Evolutionary conservation across 1,284 basidiomycete genomes (phyloP).

Genomic region (Ganoderma sinense): DNA sequence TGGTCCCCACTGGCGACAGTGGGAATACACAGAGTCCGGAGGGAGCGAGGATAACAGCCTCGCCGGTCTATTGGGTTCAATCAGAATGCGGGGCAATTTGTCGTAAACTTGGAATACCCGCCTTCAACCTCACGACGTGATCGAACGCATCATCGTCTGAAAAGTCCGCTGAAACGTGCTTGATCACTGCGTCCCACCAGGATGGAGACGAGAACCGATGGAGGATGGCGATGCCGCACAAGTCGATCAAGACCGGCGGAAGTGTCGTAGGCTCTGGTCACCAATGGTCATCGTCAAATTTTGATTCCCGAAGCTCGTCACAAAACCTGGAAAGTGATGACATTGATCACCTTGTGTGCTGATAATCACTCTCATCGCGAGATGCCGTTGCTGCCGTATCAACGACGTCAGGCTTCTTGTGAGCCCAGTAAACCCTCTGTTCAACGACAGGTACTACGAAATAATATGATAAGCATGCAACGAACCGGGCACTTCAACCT

Average conservation of each 20-base stretch:
- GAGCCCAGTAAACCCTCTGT: conserved; percentile 48
- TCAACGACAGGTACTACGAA: conserved; percentile 64
- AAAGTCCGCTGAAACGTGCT: conserved; percentile 72
- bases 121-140: conserved; percentile 69
- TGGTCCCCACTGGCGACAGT: not conserved
- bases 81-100: not conserved
- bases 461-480: not conserved
- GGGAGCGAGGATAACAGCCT: conserved; percentile 70
- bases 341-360: conserved; percentile 66
- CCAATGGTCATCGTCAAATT: not conserved
- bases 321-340: not conserved
- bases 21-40: conserved; percentile 56
- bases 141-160: conserved; percentile 66
- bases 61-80: conserved; percentile 56
- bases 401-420: conserved; percentile 65
- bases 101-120: conserved; percentile 34
- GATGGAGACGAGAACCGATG: conserved; percentile 78
- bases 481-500: not conserved
- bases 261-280: conserved; percentile 73
- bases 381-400: conserved; percentile 74
- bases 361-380: conserved; percentile 75
- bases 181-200: conserved; percentile 74
- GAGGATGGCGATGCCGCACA: conserved; percentile 68
- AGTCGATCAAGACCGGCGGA: conserved; percentile 70
- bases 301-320: not conserved